Conservation (phyloP, 1,284 basidiomycete genomes). For the Sanguinoderma infundibulare region DNA sequence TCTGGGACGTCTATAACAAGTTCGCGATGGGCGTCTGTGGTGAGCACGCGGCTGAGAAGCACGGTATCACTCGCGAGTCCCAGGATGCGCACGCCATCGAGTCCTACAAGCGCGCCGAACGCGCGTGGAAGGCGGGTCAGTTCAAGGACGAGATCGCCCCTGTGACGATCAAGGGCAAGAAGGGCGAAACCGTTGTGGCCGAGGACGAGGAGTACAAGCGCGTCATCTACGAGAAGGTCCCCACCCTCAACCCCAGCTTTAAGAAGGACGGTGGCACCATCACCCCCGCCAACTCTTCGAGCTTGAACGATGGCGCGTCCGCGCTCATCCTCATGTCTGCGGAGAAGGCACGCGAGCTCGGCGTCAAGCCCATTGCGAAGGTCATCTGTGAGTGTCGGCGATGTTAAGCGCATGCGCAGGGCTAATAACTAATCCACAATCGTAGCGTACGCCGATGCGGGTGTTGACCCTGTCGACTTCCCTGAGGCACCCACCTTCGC, state of each 20-base stretch:
- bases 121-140: slow-evolving; percentile 86
- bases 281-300: slow-evolving; percentile 96
- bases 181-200: slow-evolving; percentile 86
- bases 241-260: slow-evolving; percentile 87
- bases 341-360: slow-evolving; percentile 87
- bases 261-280: slow-evolving; percentile 89
- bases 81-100: slow-evolving; percentile 93
- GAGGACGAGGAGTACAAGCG: slow-evolving; percentile 99
- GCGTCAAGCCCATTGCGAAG: slow-evolving; percentile 89
- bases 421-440: background rate
- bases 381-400: slow-evolving; percentile 73
- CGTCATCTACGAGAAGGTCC: slow-evolving; percentile 92
- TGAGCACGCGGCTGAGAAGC: slow-evolving; percentile 86
- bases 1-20: slow-evolving; percentile 96
- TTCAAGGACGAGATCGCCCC: slow-evolving; percentile 93
- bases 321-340: slow-evolving; percentile 94
- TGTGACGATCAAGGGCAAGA: slow-evolving; percentile 93
- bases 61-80: slow-evolving; percentile 82
- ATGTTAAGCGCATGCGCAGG: background rate
- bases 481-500: slow-evolving; percentile 93
- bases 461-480: slow-evolving; percentile 97
- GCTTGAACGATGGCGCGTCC: slow-evolving; percentile 96
- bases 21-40: slow-evolving; percentile 97
- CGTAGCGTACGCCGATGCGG: slow-evolving; percentile 94
- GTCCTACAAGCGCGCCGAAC: slow-evolving; percentile 92